phyloP scores from a whole-genome alignment of 2,329 filamentous ascomycete genomes.

The Phaeosphaeriaceae sp. region DNA sequence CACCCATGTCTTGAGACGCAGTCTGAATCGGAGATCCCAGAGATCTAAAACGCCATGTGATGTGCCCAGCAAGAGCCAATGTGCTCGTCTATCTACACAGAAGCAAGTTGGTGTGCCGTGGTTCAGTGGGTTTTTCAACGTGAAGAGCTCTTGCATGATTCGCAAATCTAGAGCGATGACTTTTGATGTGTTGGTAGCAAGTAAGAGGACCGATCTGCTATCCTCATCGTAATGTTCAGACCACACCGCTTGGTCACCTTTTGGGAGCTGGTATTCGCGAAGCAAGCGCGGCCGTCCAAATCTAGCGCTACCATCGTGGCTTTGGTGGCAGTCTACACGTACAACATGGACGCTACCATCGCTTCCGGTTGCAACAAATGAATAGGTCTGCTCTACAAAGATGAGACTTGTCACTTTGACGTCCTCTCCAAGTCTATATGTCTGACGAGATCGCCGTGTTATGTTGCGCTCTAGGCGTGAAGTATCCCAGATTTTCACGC shows the following conservation, averaged over 20 bases:
- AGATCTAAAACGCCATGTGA: slow-evolving; percentile 91
- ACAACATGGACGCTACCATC: slow-evolving; percentile 86
- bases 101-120: slow-evolving; percentile 93
- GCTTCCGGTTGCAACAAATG: slow-evolving; percentile 86
- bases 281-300: slow-evolving; percentile 81
- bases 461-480: slow-evolving; percentile 89
- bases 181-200: slow-evolving; percentile 86
- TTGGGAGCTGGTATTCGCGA: slow-evolving; percentile 74
- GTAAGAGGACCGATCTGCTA: slow-evolving; percentile 77
- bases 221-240: slow-evolving; percentile 90
- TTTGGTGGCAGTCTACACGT: slow-evolving; percentile 72
- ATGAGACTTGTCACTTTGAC: slow-evolving; percentile 80
- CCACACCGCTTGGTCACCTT: slow-evolving; percentile 82
- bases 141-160: slow-evolving; percentile 82
- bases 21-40: slow-evolving; percentile 95
- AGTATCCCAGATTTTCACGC: slow-evolving; percentile 92
- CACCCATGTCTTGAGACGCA: slow-evolving; percentile 87
- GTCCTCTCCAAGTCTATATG: slow-evolving; percentile 75
- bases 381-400: slow-evolving; percentile 93
- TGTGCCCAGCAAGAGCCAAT: slow-evolving; percentile 91
- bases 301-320: slow-evolving; percentile 62
- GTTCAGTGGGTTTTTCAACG: slow-evolving; percentile 83
- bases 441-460: slow-evolving; percentile 83
- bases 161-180: slow-evolving; percentile 85
- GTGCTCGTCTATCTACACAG: slow-evolving; percentile 81